phyloP scores from a whole-genome alignment of 2,329 filamentous ascomycete genomes.

The Calonectria hongkongensis region DNA sequence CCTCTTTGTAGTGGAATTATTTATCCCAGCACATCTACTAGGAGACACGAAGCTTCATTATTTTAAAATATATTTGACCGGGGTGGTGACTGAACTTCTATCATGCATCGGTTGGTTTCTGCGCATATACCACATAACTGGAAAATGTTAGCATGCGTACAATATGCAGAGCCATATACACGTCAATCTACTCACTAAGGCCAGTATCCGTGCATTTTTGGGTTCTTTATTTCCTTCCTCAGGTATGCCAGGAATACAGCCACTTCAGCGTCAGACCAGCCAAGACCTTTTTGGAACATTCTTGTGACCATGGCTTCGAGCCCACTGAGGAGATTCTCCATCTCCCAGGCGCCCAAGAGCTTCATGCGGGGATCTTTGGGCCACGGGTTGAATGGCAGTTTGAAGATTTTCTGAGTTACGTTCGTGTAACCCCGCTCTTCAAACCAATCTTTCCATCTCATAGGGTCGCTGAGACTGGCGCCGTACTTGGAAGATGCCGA shows the following conservation, averaged over 20 bases:
- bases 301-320: conserved; percentile 57
- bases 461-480: conserved; percentile 54
- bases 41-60: no score
- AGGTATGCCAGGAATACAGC: conserved; percentile 48
- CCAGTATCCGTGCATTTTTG: conserved; percentile 50
- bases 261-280: conserved; percentile 49
- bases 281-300: conserved; percentile 57
- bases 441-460: conserved; percentile 59
- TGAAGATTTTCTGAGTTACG: conserved; percentile 66
- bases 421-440: conserved; percentile 71
- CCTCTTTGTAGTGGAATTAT: no score
- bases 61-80: no score
- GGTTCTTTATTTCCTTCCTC: conserved; percentile 50
- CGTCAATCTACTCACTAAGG: conserved; percentile 46
- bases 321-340: conserved; percentile 50
- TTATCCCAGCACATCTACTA: no score
- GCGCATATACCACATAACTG: conserved; percentile 45
- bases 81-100: no score
- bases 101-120: conserved; percentile 30
- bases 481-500: conserved; percentile 55
- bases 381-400: conserved; percentile 70
- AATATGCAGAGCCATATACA: not conserved
- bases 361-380: conserved; percentile 70
- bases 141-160: conserved; percentile 15
- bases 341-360: conserved; percentile 63